Conservation (phyloP, 2,329 filamentous ascomycete species). For the Trichoderma koningiopsis region DNA sequence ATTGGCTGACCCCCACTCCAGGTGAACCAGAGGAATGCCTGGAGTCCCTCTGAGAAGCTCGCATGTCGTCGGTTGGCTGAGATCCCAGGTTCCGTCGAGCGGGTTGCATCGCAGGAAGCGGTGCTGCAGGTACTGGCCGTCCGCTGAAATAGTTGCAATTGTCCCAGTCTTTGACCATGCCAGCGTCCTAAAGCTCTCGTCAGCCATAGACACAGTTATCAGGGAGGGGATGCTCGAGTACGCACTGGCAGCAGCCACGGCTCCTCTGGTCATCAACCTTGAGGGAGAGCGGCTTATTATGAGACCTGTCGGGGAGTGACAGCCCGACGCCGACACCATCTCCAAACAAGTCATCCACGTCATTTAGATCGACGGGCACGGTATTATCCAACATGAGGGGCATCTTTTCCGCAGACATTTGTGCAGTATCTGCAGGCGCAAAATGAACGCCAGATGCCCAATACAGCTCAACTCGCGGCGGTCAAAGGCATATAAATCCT, state of each 20-base stretch:
- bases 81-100: slow-evolving; percentile 70
- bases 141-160: slow-evolving; percentile 76
- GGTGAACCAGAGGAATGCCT: slow-evolving; percentile 71
- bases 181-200: slow-evolving; percentile 60
- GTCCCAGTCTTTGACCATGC: slow-evolving; percentile 88
- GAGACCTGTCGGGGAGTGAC: slow-evolving; percentile 51
- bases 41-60: slow-evolving; percentile 63
- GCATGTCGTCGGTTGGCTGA: slow-evolving; percentile 71
- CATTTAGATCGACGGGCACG: slow-evolving; percentile 57
- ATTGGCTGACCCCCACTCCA: slow-evolving; percentile 75
- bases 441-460: neutral
- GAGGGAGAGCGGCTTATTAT: slow-evolving; percentile 65
- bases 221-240: slow-evolving; percentile 8
- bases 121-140: slow-evolving; percentile 71
- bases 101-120: slow-evolving; percentile 71
- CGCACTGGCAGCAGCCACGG: slow-evolving; percentile 81
- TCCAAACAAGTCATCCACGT: slow-evolving; percentile 75
- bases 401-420: slow-evolving; percentile 46
- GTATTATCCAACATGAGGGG: slow-evolving; percentile 46
- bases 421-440: slow-evolving; percentile 1
- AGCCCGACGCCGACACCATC: slow-evolving; percentile 66
- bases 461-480: neutral
- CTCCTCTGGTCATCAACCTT: slow-evolving; percentile 75
- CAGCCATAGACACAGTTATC: slow-evolving; percentile 26
- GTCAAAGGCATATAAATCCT: neutral